A percentile compares a stretch with the other conserved stretches of the same genome.
Conservation (phyloP, 257 asterid genomes). For the Cinchona pubescens region DNA sequence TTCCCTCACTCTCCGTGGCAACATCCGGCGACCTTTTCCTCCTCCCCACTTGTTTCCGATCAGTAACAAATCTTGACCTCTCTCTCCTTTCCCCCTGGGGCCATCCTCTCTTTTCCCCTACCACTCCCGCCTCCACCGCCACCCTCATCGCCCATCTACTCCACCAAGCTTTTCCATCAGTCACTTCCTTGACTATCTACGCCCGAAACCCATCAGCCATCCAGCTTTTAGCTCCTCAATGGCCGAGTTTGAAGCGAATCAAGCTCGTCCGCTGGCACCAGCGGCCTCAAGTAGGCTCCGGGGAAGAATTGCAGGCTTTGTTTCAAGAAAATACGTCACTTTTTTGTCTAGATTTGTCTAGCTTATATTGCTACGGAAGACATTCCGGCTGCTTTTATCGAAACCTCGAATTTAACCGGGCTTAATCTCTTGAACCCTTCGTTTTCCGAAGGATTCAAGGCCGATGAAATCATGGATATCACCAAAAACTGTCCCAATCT, state of each 20-base stretch:
- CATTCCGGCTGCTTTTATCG: constrained; percentile 52
- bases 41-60: constrained; percentile 65
- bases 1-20: constrained; percentile 77
- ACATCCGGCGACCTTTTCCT: constrained; percentile 57
- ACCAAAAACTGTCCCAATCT: constrained; percentile 62
- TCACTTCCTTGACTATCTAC: constrained; percentile 56
- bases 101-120: constrained; percentile 56
- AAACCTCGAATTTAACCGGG: constrained; percentile 41
- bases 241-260: constrained; percentile 42
- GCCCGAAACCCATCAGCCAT: constrained; percentile 51
- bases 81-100: constrained; percentile 93
- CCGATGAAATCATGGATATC: constrained; percentile 60
- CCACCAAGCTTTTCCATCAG: constrained; percentile 56
- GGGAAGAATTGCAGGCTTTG: constrained; percentile 58
- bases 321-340: constrained; percentile 31
- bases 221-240: constrained; percentile 44
- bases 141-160: constrained; percentile 56
- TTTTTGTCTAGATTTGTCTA: constrained; percentile 51
- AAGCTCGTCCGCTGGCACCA: constrained; percentile 95
- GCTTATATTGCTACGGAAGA: constrained; percentile 87
- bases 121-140: constrained; percentile 23
- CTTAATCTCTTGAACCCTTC: constrained; percentile 73
- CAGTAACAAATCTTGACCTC: constrained; percentile 65
- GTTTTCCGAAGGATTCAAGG: constrained; percentile 69
- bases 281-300: constrained; percentile 64